Percentiles rank a stretch among this genome's conserved stretches.
Evolutionary conservation across 129 eudicot genomes (phyloP).

Genomic region (Helianthus tuberosus): DNA sequence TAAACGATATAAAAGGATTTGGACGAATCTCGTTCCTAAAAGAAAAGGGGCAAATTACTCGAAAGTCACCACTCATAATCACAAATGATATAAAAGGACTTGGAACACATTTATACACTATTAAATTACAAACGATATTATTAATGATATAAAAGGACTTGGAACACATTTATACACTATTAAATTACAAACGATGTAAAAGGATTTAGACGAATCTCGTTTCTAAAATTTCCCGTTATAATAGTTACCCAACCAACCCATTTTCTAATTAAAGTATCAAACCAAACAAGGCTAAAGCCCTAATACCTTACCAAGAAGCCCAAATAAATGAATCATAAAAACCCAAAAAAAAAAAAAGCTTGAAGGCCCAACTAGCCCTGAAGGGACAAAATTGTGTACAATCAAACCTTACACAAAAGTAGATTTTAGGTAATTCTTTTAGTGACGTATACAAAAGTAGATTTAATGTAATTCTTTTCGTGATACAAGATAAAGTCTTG

Average conservation of each 20-base stretch:
- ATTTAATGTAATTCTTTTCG: background rate
- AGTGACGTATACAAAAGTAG: background rate
- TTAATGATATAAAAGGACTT: no score
- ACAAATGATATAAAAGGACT: background rate
- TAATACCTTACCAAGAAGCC: slow-evolving; percentile 14
- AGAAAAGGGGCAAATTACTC: no score
- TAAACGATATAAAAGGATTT: background rate
- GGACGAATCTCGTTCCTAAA: background rate
- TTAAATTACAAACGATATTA: no score
- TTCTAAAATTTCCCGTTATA: background rate
- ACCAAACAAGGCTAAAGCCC: slow-evolving; percentile 8
- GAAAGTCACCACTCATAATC: no score
- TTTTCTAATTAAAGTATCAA: background rate
- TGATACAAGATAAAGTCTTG: background rate
- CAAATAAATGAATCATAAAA: slow-evolving; percentile 11
- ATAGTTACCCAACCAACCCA: background rate
- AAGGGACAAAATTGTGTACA: background rate
- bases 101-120: no score
- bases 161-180: no score
- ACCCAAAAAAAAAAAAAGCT: background rate
- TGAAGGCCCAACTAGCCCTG: slow-evolving; percentile 21
- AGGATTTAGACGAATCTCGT: background rate
- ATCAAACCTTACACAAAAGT: background rate
- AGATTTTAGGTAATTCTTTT: background rate
- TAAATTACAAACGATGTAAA: no score